A percentile compares a stretch with the other conserved stretches of the same genome.
These are phyloP conservation scores for Toxicodendron radicans DNA, from an alignment of 345 rosid genomes.

Conservation along the genomic window DNA sequence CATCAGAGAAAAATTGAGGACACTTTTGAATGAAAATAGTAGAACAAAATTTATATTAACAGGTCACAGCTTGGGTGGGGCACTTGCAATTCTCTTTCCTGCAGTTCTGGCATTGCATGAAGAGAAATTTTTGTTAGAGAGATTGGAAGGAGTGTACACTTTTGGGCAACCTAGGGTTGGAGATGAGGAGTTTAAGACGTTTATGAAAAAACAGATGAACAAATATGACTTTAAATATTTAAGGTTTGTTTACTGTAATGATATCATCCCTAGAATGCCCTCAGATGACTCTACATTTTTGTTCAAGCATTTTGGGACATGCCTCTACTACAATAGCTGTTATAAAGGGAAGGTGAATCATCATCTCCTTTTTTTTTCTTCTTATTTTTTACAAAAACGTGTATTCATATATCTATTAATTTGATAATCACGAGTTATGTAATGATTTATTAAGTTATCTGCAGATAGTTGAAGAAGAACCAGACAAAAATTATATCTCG, in stretches of 20 bases:
- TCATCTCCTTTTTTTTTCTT: not conserved
- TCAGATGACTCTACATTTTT: constrained; percentile 42
- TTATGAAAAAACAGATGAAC: constrained; percentile 39
- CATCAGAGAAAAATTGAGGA: constrained; percentile 41
- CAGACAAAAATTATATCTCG: constrained; percentile 35
- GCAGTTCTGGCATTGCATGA: constrained; percentile 52
- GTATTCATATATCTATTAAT: no score
- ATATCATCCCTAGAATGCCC: constrained; percentile 59
- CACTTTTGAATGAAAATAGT: constrained; percentile 23
- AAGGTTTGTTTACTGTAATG: constrained; percentile 64
- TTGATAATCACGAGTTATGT: no score
- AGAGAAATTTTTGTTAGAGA: constrained; percentile 39
- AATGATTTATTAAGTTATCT: not conserved
- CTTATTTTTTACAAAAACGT: not conserved
- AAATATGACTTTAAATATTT: constrained; percentile 39
- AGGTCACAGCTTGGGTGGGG: constrained; percentile 74
- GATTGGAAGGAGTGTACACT: constrained; percentile 62
- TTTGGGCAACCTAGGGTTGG: constrained; percentile 85
- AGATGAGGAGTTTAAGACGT: constrained; percentile 43
- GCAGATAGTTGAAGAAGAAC: constrained; percentile 42
- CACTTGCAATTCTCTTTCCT: constrained; percentile 53
- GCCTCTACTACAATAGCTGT: constrained; percentile 55
- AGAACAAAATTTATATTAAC: constrained; percentile 53
- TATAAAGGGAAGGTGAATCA: constrained; percentile 50
- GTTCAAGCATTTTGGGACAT: constrained; percentile 67